Percentiles rank a stretch among this genome's conserved stretches.
Conservation (phyloP, 164 flowering plant species). For the Protea cynaroides region DNA sequence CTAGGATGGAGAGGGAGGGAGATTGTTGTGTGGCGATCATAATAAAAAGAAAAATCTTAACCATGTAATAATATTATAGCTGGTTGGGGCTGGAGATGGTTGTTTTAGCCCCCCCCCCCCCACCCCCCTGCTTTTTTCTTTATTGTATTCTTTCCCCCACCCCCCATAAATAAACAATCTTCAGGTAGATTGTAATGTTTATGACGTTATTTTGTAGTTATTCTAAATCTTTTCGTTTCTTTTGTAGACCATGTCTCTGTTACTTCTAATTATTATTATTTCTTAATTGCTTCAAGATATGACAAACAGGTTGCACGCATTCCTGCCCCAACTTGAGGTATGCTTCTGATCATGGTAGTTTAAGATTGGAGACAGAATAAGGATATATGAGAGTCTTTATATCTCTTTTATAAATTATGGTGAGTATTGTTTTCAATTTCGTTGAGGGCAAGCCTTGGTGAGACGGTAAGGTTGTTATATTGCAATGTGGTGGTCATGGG, state of each 20-base stretch:
- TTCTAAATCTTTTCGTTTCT: conserved; percentile 3
- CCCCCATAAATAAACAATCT: conserved; percentile 38
- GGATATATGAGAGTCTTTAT: too few relatives aligned
- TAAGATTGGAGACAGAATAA: background rate
- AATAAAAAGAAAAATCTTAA: too few relatives aligned
- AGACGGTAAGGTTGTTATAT: too few relatives aligned
- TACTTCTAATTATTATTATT: conserved; percentile 30
- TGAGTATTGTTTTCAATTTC: conserved; percentile 7
- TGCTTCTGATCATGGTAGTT: background rate
- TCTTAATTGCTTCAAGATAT: conserved; percentile 93
- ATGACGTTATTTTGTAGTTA: conserved; percentile 2
- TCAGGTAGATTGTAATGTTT: conserved; percentile 48
- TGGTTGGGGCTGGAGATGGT: too few relatives aligned
- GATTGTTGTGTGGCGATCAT: too few relatives aligned
- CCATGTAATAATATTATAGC: too few relatives aligned
- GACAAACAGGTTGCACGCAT: conserved; percentile 54
- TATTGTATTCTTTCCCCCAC: too few relatives aligned
- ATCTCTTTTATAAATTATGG: background rate
- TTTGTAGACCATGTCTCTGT: conserved; percentile 14
- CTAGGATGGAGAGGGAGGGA: too few relatives aligned
- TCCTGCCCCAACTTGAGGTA: conserved; percentile 97
- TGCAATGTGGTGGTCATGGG: too few relatives aligned
- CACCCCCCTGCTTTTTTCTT: too few relatives aligned
- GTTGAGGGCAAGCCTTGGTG: too few relatives aligned
- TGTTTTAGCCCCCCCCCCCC: too few relatives aligned